Evolutionary conservation across 2,329 filamentous ascomycete species (phyloP).

Genomic region (Penicillium sp.): DNA sequence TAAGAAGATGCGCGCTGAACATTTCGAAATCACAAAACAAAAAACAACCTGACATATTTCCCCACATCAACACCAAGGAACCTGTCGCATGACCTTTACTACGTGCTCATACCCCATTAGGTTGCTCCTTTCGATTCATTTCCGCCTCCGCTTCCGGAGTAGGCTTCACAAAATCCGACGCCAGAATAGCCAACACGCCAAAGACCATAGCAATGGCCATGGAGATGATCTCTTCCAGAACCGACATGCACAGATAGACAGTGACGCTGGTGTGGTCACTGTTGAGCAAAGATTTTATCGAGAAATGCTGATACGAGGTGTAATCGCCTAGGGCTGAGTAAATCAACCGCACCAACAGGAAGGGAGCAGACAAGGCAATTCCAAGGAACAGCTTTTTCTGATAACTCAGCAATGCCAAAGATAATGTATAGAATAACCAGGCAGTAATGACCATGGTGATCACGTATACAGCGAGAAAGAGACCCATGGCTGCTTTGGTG

Average conservation of each 20-base stretch:
- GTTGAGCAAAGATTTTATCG: constrained; percentile 11
- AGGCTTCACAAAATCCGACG: constrained; percentile 8
- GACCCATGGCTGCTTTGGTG: constrained; percentile 24
- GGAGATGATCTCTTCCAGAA: constrained; percentile 31
- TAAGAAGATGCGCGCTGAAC: no score
- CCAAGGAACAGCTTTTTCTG: constrained; percentile 32
- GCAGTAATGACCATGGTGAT: constrained; percentile 12
- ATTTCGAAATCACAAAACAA: no score
- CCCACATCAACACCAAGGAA: no score
- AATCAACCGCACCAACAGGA: constrained; percentile 28
- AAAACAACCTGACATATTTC: no score
- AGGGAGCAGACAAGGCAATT: constrained; percentile 25
- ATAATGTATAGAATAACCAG: constrained; percentile 15
- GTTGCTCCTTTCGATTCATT: not conserved
- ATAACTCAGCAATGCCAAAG: constrained; percentile 5
- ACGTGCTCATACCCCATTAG: not conserved
- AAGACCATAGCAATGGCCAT: constrained; percentile 23
- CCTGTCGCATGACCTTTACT: not conserved
- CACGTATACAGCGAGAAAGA: constrained; percentile 25
- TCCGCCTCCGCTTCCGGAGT: not conserved
- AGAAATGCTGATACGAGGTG: not conserved
- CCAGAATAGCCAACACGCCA: constrained; percentile 18
- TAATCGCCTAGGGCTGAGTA: constrained; percentile 22
- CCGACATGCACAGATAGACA: constrained; percentile 31
- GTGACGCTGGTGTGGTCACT: constrained; percentile 17